phyloP scores from a whole-genome alignment of 495 filamentous ascomycete species.

The Corynascus novoguineensis region DNA sequence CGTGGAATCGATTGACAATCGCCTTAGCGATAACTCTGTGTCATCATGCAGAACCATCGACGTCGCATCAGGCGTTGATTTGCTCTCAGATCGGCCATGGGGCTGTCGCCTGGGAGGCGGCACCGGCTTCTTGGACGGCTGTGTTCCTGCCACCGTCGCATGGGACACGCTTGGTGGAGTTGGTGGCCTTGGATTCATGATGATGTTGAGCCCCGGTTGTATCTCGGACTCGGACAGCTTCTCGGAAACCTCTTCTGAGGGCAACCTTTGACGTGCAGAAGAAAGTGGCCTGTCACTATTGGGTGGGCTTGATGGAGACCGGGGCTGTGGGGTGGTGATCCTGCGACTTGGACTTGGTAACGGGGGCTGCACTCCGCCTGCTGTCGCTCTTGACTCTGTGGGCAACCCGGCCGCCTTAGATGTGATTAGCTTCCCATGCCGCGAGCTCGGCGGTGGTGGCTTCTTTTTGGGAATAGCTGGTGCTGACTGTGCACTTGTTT shows the following conservation, averaged over 20 bases:
- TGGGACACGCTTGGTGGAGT: slow-evolving; percentile 32
- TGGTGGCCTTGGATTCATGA: slow-evolving; percentile 27
- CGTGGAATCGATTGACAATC: slow-evolving; percentile 42
- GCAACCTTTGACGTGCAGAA: slow-evolving; percentile 38
- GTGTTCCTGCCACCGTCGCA: slow-evolving; percentile 16
- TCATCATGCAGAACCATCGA: slow-evolving; percentile 19
- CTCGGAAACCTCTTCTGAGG: slow-evolving; percentile 33
- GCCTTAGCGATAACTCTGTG: slow-evolving; percentile 31
- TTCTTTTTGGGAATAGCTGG: slow-evolving; percentile 27
- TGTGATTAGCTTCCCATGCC: slow-evolving; percentile 65
- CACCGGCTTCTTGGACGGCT: slow-evolving; percentile 34
- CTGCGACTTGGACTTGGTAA: not conserved
- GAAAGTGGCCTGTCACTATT: slow-evolving; percentile 50
- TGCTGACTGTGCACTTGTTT: slow-evolving; percentile 17
- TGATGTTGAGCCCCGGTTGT: slow-evolving; percentile 25
- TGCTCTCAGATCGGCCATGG: slow-evolving; percentile 39
- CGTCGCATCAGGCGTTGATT: slow-evolving; percentile 20
- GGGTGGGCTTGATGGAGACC: slow-evolving; percentile 24
- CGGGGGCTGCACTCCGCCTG: not conserved
- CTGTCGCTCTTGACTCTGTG: slow-evolving; percentile 10
- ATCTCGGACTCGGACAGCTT: slow-evolving; percentile 37
- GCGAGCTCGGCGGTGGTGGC: slow-evolving; percentile 50
- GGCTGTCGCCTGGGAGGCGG: slow-evolving; percentile 46
- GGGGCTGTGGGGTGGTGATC: not conserved
- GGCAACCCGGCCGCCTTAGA: slow-evolving; percentile 7